These are phyloP conservation scores for Tetrapisispora phaffii DNA, from an alignment of 805 yeast species.

Conservation along the genomic window DNA sequence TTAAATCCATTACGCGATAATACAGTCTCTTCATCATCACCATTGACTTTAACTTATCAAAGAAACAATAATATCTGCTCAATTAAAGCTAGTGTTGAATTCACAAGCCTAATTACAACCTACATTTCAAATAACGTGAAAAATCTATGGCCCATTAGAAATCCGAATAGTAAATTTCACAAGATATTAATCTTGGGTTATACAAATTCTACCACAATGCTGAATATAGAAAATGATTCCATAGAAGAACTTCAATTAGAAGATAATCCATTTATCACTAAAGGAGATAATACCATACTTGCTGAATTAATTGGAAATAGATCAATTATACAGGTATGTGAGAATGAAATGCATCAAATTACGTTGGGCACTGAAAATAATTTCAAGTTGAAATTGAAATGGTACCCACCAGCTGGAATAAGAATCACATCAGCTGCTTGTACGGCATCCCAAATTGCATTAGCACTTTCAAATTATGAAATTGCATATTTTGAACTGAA, in stretches of 20 bases:
- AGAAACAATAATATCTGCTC: slow-evolving; percentile 32
- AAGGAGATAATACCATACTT: slow-evolving; percentile 50
- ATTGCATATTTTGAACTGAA: slow-evolving; percentile 76
- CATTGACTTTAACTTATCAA: slow-evolving; percentile 24
- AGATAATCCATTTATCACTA: slow-evolving; percentile 54
- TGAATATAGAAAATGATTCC: slow-evolving; percentile 33
- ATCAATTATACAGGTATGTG: slow-evolving; percentile 64
- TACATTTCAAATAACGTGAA: slow-evolving; percentile 61
- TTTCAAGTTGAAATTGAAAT: slow-evolving; percentile 38
- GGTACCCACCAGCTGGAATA: slow-evolving; percentile 79
- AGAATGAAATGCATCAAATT: slow-evolving; percentile 59
- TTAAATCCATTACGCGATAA: slow-evolving; percentile 45
- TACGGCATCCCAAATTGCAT: slow-evolving; percentile 56
- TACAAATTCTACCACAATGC: slow-evolving; percentile 15
- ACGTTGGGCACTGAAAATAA: slow-evolving; percentile 11
- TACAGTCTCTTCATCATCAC: slow-evolving; percentile 24
- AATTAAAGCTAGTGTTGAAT: slow-evolving; percentile 48
- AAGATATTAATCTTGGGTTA: slow-evolving; percentile 19
- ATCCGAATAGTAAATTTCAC: slow-evolving; percentile 24
- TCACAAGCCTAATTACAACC: slow-evolving; percentile 58
- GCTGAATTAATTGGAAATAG: slow-evolving; percentile 56
- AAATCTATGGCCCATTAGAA: slow-evolving; percentile 54
- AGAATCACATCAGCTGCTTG: slow-evolving; percentile 49
- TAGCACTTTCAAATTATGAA: slow-evolving; percentile 66
- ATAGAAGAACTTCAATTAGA: slow-evolving; percentile 61